A percentile compares a stretch with the other conserved stretches of the same genome.
Evolutionary conservation across 345 rosid species (phyloP).

Genomic region (Moricandia arvensis): DNA sequence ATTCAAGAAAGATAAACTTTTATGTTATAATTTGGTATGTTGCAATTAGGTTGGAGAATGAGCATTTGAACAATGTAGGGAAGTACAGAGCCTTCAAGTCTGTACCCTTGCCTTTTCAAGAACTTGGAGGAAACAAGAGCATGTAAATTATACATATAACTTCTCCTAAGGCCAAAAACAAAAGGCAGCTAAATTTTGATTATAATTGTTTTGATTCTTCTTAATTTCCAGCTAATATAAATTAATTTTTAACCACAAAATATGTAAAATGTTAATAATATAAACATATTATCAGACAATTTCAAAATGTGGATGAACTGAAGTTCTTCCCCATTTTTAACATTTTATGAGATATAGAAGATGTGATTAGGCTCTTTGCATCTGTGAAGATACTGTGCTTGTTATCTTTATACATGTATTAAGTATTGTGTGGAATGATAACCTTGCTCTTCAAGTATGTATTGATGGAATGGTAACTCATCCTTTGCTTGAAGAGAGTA

Average conservation of each 20-base stretch:
- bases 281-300: neutral
- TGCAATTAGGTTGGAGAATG: constrained; percentile 70
- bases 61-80: constrained; percentile 82
- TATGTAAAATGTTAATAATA: neutral
- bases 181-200: neutral
- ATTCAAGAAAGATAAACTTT: neutral
- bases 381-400: neutral
- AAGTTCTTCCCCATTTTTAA: neutral
- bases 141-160: constrained; percentile 19
- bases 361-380: neutral
- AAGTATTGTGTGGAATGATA: neutral
- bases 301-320: neutral
- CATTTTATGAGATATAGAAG: neutral
- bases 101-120: constrained; percentile 70
- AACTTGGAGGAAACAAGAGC: constrained; percentile 34
- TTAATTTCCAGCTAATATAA: neutral
- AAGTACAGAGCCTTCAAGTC: constrained; percentile 77
- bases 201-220: neutral
- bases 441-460: neutral
- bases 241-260: neutral
- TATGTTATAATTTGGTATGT: neutral
- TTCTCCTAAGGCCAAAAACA: neutral
- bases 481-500: no score
- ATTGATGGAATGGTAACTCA: neutral
- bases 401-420: neutral